Conservation (phyloP, 768 basidiomycete genomes). For the Tricholoma terreum region DNA sequence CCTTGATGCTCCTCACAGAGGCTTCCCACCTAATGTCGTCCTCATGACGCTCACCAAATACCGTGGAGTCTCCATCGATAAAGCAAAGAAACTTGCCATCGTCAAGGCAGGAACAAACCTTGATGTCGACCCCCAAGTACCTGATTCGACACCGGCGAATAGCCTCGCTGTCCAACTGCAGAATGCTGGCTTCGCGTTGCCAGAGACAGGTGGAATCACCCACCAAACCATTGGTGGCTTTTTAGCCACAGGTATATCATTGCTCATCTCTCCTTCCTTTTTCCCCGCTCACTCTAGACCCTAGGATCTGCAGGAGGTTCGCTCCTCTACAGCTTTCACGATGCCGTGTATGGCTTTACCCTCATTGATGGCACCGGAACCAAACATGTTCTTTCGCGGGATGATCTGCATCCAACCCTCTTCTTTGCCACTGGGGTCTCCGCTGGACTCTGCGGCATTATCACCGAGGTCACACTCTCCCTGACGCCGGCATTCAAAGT, state of each 20-base stretch:
- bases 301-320: not conserved
- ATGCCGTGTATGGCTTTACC: conserved; percentile 2
- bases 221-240: not conserved
- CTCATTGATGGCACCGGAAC: conserved; percentile 3
- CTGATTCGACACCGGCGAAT: conserved; percentile 4
- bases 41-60: conserved; percentile 7
- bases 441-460: conserved; percentile 3
- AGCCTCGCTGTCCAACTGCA: not conserved
- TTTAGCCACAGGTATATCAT: not conserved
- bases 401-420: not conserved
- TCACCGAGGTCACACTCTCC: conserved; percentile 1
- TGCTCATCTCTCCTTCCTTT: not conserved
- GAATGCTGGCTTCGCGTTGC: conserved; percentile 3
- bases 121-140: not conserved
- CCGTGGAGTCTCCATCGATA: not conserved
- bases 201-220: not conserved
- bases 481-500: conserved; percentile 1
- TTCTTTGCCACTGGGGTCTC: conserved; percentile 1
- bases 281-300: not conserved
- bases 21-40: conserved; percentile 1
- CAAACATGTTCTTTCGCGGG: not conserved
- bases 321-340: not conserved
- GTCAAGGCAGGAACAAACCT: conserved; percentile 7
- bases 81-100: not conserved
- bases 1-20: not conserved